Base-by-base conservation (phyloP, 2,329 filamentous ascomycete genomes). In the Arthrobotrys entomopaga region DNA sequence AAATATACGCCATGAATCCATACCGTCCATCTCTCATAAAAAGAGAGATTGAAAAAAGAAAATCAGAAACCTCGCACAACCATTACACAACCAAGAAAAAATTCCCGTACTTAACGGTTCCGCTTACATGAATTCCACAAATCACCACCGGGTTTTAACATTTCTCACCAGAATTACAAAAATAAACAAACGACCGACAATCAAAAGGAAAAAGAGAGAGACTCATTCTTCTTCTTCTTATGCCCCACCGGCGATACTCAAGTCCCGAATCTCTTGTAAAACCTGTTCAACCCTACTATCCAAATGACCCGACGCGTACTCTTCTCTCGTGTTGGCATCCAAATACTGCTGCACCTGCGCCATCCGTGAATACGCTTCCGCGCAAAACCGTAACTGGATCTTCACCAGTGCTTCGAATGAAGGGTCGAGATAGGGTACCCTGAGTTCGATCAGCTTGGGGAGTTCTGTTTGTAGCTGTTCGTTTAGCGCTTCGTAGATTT, bases 261-360 rank as follows among this genome's bases (percentile, higher is more conserved):
- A 82, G 83, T 98, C 95, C 77, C 95, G 86, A 82, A 99, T 99
- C 85, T 99, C 93, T 80, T 97, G 93, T 82, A 99, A 81, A 48
- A 98, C 95, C 82, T 98, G 90, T 83, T 99, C 95, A 29, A 99
- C 95, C 77, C 92, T 85, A 74, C 89, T 90, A 81, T 99, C 95
- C 78, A 99, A 84, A 77, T 97, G 91, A 24, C 95, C 95, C 79
- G 93, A 89, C 0, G 95, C 95, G 82, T 99, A 99, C 83, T 97
- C 91, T 77, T 99, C 95, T 82, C 95, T 87, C 60, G 94, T 98
- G 80, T 97, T 93, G 29, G 94, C 91, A 81, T 98, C 95, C 34
- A 99, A 86, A 81, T 97, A 98, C 83, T 99, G 95, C 84, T 99
- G 95, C 67, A 99, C 96, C 84, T 99, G 96, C 24, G 96, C 95